Base-by-base conservation (phyloP, 257 asterid species). In the Ilex aquifolium region DNA sequence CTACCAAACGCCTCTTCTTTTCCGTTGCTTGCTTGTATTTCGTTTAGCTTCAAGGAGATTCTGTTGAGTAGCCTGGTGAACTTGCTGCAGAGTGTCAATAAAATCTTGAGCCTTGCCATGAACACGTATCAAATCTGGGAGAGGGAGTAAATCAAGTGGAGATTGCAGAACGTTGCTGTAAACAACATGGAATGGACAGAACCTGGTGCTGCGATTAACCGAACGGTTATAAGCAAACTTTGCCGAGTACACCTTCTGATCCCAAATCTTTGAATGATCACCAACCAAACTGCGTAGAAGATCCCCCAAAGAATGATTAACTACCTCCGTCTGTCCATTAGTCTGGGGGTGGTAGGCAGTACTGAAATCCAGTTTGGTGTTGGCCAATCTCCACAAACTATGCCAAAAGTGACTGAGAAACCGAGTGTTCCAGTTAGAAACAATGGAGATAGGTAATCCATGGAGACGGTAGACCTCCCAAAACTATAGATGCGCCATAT, bases 141-240 rank as follows among this genome's bases (percentile, higher is more conserved):
- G n/a, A n/a, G n/a, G n/a, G n/a, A n/a, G n/a, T n/a, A n/a, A n/a
- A n/a, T n/a, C n/a, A n/a, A n/a, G n/a, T n/a, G n/a, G n/a, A n/a
- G n/a, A n/a, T 14, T 50, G 7, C 13, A 3, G 4, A 5, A n/a
- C 16, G 7, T 50, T 11, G 14, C n/a, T 6, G 13, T 50, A 6
- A 50, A n/a, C 17, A 4, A 64, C 49, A 0, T 57, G 32, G 27
- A 65, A 71, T 0, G 63, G 71, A 7, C 62, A 36, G 10, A 50
- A 64, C 1, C 68, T 30, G 0, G 50, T 72, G 29, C 39, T 55
- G 0, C 51, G 65, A n/a, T 61, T 72, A 1, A 54, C 10, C 0
- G 69, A 16, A 4, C 14, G 40, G 44, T 67, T 57, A 15, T 62
- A 62, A 1, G 73, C 73, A 51, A 72, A 68, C 3, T 67, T 55